Conservation (phyloP, 495 filamentous ascomycete species). For the Aspergillus campestris region DNA sequence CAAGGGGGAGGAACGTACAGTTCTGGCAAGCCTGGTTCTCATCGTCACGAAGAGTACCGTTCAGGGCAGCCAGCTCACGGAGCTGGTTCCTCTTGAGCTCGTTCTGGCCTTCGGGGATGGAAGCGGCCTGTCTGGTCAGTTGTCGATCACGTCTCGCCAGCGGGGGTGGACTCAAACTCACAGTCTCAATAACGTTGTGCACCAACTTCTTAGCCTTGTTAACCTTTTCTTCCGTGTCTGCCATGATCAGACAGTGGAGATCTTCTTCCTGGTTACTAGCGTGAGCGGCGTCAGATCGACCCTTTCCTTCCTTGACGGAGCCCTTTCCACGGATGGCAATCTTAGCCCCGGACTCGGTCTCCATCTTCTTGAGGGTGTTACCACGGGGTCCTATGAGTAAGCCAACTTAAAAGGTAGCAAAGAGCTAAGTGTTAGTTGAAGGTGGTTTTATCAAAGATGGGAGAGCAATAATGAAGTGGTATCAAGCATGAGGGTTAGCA, state of each 20-base stretch:
- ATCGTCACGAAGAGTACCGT: slow-evolving; percentile 96
- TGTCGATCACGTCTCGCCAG: not conserved
- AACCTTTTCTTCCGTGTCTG: slow-evolving; percentile 96
- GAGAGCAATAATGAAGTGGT: slow-evolving; percentile 15
- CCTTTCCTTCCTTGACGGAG: slow-evolving; percentile 99
- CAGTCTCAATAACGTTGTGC: slow-evolving; percentile 95
- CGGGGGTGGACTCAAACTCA: slow-evolving; percentile 38
- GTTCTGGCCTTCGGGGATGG: slow-evolving; percentile 96
- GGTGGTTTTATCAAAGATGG: slow-evolving; percentile 30
- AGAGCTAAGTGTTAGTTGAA: slow-evolving; percentile 80
- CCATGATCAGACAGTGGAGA: slow-evolving; percentile 97
- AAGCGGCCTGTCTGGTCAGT: slow-evolving; percentile 67
- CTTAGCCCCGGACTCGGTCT: slow-evolving; percentile 90
- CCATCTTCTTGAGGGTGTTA: slow-evolving; percentile 99
- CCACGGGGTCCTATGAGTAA: slow-evolving; percentile 99
- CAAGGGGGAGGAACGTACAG: slow-evolving; percentile 46
- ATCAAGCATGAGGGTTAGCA: slow-evolving; percentile 50
- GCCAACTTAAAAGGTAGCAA: slow-evolving; percentile 84
- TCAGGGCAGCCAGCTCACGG: slow-evolving; percentile 90
- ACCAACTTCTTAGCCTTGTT: slow-evolving; percentile 96
- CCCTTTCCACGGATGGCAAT: slow-evolving; percentile 99
- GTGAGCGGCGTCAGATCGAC: slow-evolving; percentile 95
- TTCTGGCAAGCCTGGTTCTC: slow-evolving; percentile 99
- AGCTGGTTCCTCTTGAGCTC: slow-evolving; percentile 98
- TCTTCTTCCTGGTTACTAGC: slow-evolving; percentile 99